Percentiles rank a stretch among this genome's conserved stretches.
phyloP scores from a whole-genome alignment of 345 rosid species.

The Psidium guajava region DNA sequence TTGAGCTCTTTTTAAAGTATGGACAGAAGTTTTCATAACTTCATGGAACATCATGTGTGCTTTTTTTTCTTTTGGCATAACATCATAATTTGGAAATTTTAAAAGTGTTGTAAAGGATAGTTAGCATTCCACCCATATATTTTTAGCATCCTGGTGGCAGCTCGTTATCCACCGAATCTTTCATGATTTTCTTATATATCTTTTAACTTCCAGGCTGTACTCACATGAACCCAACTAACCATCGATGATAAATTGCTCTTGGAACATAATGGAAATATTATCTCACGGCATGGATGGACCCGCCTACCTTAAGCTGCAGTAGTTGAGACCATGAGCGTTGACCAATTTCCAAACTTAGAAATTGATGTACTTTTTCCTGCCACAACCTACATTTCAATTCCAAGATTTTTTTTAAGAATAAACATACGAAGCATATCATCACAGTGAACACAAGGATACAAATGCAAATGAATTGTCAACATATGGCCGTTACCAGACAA shows the following conservation, averaged over 20 bases:
- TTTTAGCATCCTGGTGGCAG: not conserved
- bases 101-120: not conserved
- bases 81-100: not conserved
- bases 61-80: not conserved
- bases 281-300: not conserved
- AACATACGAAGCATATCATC: not conserved
- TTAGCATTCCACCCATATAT: not conserved
- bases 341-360: conserved; percentile 20
- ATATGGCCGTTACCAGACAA: not conserved
- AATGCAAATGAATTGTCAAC: not conserved
- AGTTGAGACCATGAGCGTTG: conserved; percentile 35
- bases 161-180: not conserved
- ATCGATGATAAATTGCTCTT: not conserved
- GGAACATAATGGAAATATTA: not conserved
- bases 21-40: not conserved
- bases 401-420: not conserved
- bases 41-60: not conserved
- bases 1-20: not conserved
- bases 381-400: conserved; percentile 34
- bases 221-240: not conserved
- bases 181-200: not conserved
- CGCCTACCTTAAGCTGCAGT: conserved; percentile 38
- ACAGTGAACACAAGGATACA: not conserved
- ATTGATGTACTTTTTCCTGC: conserved; percentile 37
- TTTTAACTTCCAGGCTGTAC: not conserved